Base-by-base conservation (phyloP, 768 basidiomycete genomes). In the Rhizopogon salebrosus region DNA sequence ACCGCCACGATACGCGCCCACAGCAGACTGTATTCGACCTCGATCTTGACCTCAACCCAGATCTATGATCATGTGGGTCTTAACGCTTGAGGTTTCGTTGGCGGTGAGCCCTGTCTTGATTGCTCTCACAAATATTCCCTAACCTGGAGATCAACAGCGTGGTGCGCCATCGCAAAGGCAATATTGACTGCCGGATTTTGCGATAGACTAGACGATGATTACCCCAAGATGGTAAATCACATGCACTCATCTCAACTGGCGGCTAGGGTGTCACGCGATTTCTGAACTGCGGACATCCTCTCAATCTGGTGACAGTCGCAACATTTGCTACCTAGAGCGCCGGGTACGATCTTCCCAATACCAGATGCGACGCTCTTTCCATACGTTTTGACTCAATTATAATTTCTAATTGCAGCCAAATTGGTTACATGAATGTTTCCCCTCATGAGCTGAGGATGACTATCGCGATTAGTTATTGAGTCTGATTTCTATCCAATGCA, bases 11-110 rank as follows among this genome's bases (percentile, higher is more conserved):
- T 63, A 70, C 81, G 38, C 82, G 79, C 48, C 78, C 74, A 16
- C 81, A 81, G 49, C 76, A 79, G 56, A 80, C 80, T 54, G 73
- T 84, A 60, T 88, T 90, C 66, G 89, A 90, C 63, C 72, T 92
- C 51, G 91, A 92, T 67, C 70, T 92, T 55, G 91, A 92, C 64
- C 75, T 92, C 52, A 92, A 92, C 62, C 90, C 89, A 1, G 90
- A 92, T 68, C 63, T 92, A 52, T 89, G 59, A 72, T 40, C 9
- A 39, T 11, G 16, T 40, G 29, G 31, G 31, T 16, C 4, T 34
- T 34, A 34, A 34, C 31, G 13, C 29, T 16, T 2, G 18, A 29
- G 18, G 14, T 14, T n/a, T 31, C 1, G 18, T 45, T 20, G 18
- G 42, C 8, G 4, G 31, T 34, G 14, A 34, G 45, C 9, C 9